Base-by-base conservation (phyloP, 345 rosid species). In the Pistacia integerrima region DNA sequence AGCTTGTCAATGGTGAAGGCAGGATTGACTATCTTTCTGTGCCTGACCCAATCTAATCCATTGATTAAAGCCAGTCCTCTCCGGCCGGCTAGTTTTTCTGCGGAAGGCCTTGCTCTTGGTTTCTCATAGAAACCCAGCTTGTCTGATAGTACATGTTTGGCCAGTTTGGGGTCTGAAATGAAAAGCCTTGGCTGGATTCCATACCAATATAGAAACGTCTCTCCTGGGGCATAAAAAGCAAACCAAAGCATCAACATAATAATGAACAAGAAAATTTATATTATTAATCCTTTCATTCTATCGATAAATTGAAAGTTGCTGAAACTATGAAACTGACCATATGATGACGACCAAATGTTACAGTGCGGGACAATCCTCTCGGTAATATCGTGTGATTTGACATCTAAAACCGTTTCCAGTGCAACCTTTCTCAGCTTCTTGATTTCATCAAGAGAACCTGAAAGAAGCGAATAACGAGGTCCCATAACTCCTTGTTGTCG, bases 1-100 rank as follows among this genome's bases (percentile, higher is more conserved):
- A 87, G 67, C 78, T 82, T 82, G 60, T 88, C 88, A 13, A 76
- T 52, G 51, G 86, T 73, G 81, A 87, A 90, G 4, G 84, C 90
- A 68, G 92, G 87, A 22, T 79, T 85, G 13, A 83, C 74, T 22
- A 84, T 85, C 51, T 75, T 62, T 82, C 88, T 69, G 36, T 76
- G 91, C 30, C 79, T 81, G 49, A 66, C 71, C 91, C 91, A 85
- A 35, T 83, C 82, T 13, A 20, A 18, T 65, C 87, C 92, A 8
- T 85, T 74, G 3, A 68, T 35, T 2, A 87, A 59, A 64, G 69
- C n/a, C 62, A 82, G 72, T 44, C 90, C 90, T 16, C 79, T 79
- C 46, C 46, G 46, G 12, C 92, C 90, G 30, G 75, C 16, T 25
- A 87, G 65, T 72, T 38, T 64, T 70, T 63, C 41, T 10, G 67